Percentiles rank a stretch among this genome's conserved stretches.
Evolutionary conservation across 73 alveolate species (phyloP).

Genomic region (Halteria grandinella): DNA sequence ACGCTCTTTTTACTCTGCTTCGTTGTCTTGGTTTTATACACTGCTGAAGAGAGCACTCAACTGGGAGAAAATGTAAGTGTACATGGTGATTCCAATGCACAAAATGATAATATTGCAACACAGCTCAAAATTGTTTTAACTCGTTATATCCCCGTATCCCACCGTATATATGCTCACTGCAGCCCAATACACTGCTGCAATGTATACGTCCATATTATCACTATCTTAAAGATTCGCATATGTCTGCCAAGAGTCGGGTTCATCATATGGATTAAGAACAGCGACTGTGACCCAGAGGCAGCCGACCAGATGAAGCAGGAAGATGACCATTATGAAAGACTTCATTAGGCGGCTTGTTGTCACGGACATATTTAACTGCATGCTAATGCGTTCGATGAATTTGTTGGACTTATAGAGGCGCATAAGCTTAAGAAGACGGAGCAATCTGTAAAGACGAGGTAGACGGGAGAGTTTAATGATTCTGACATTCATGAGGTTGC

Average conservation of each 20-base stretch:
- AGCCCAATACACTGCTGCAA: slow-evolving; percentile 80
- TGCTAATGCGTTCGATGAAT: neutral
- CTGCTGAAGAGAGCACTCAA: neutral
- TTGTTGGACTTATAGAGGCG: slow-evolving; percentile 31
- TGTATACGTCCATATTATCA: slow-evolving; percentile 26
- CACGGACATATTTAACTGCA: slow-evolving; percentile 20
- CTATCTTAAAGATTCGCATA: slow-evolving; percentile 14
- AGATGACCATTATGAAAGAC: slow-evolving; percentile 4
- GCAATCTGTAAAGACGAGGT: slow-evolving; percentile 40
- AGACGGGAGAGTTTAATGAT: slow-evolving; percentile 29
- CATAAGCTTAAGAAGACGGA: slow-evolving; percentile 17
- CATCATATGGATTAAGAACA: slow-evolving; percentile 1
- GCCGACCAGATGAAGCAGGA: slow-evolving; percentile 56
- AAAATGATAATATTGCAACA: slow-evolving; percentile 52
- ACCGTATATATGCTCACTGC: slow-evolving; percentile 83
- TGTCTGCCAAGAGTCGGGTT: slow-evolving; percentile 7
- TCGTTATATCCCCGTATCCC: slow-evolving; percentile 83
- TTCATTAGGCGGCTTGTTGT: slow-evolving; percentile 20
- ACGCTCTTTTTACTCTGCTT: slow-evolving; percentile 14
- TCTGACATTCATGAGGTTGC: neutral
- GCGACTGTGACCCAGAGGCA: slow-evolving; percentile 66
- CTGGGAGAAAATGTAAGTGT: neutral
- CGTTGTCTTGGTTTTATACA: neutral
- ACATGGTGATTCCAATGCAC: slow-evolving; percentile 15
- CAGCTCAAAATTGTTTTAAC: slow-evolving; percentile 68